These are phyloP conservation scores for Didymellaceae sp. DNA, from an alignment of 2,329 filamentous ascomycete species.

Conservation along the genomic window DNA sequence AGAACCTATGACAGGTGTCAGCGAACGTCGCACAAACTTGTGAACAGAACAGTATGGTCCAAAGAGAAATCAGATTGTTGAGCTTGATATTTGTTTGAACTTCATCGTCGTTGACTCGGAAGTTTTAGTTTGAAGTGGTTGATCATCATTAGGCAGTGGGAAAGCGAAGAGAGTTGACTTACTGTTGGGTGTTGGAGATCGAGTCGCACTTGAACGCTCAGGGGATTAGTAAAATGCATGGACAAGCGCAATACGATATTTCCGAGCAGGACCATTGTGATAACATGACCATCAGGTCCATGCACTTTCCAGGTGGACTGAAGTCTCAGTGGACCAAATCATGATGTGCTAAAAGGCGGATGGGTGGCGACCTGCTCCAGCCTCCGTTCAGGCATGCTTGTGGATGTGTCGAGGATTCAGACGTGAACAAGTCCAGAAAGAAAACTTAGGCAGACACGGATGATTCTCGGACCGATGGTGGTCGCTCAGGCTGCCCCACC, in stretches of 20 bases:
- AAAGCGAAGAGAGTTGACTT: background rate
- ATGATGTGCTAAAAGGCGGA: no score
- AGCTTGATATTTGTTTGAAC: constrained; percentile 57
- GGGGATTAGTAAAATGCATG: background rate
- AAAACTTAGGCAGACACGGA: constrained; percentile 26
- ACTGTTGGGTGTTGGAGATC: constrained; percentile 1
- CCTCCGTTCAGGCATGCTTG: background rate
- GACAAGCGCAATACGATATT: no score
- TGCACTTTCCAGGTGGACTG: no score
- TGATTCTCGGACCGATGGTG: constrained; percentile 29
- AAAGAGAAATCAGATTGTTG: constrained; percentile 58
- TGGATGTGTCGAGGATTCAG: background rate
- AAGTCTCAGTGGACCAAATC: no score
- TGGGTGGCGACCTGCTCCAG: no score
- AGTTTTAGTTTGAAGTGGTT: constrained; percentile 39
- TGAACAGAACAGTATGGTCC: constrained; percentile 1
- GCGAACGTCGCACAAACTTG: constrained; percentile 7
- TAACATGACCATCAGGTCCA: no score
- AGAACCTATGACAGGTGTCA: constrained; percentile 21
- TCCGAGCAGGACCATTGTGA: background rate
- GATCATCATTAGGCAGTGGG: constrained; percentile 41
- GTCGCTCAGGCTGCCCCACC: constrained; percentile 37
- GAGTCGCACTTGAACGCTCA: constrained; percentile 5
- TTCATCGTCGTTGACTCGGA: constrained; percentile 47
- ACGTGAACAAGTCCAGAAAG: constrained; percentile 7